phyloP scores from a whole-genome alignment of 2,329 filamentous ascomycete genomes.

The Claviceps sp. region DNA sequence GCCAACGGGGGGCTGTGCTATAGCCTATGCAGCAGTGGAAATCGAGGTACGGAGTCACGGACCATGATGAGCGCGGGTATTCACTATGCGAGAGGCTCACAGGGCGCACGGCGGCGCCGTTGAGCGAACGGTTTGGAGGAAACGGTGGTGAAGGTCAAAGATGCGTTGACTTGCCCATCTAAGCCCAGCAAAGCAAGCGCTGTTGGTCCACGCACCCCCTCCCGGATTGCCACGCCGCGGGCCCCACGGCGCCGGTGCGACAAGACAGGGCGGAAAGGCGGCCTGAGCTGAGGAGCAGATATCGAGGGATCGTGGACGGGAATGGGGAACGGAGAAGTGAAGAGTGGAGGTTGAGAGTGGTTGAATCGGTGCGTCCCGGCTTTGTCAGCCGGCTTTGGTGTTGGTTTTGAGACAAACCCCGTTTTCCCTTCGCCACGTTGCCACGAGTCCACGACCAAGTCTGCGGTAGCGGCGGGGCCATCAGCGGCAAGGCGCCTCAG shows the following conservation, averaged over 20 bases:
- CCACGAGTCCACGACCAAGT: too few relatives aligned
- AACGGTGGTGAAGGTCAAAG: slow-evolving; percentile 1
- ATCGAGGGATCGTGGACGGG: neutral
- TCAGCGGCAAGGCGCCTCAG: too few relatives aligned
- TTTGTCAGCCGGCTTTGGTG: too few relatives aligned
- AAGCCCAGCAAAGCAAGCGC: neutral
- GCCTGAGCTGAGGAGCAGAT: slow-evolving; percentile 1
- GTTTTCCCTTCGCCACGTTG: too few relatives aligned
- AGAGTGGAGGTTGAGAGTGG: neutral
- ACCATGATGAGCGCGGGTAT: neutral
- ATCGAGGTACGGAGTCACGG: neutral
- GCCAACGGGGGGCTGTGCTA: neutral
- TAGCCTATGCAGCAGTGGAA: neutral
- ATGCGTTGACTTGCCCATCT: neutral
- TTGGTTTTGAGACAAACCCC: too few relatives aligned
- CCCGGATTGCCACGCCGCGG: too few relatives aligned
- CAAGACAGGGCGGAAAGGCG: neutral
- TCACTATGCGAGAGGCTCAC: neutral
- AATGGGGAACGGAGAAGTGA: neutral
- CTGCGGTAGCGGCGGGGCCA: too few relatives aligned
- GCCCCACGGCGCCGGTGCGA: neutral
- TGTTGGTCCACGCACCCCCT: neutral
- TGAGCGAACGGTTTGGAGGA: neutral
- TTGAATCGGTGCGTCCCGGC: too few relatives aligned
- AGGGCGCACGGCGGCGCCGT: neutral